Evolutionary conservation across 2,329 filamentous ascomycete genomes (phyloP).

Genomic region (Neonectria ditissima): DNA sequence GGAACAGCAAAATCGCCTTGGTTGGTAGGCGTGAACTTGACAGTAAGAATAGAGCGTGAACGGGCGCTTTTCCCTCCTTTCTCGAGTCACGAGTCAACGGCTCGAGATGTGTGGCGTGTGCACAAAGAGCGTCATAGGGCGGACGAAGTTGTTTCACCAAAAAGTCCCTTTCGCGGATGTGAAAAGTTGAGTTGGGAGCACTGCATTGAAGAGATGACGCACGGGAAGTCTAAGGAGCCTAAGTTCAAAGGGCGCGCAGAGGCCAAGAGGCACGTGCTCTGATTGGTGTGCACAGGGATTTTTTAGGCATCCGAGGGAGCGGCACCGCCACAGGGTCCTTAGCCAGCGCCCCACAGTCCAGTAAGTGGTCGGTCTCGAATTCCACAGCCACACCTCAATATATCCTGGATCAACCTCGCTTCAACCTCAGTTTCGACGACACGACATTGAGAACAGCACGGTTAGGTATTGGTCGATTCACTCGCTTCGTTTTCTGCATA

Average conservation of each 20-base stretch:
- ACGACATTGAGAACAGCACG: conserved; percentile 5
- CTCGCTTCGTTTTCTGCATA: background rate
- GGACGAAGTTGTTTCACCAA: background rate
- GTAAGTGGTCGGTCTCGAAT: conserved; percentile 10
- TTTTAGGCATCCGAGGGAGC: conserved; percentile 16
- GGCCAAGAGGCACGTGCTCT: conserved; percentile 29
- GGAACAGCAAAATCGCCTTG: background rate
- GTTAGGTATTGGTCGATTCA: background rate
- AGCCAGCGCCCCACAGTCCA: conserved; percentile 1
- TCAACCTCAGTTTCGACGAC: conserved; percentile 36
- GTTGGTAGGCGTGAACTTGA: background rate
- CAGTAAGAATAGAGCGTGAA: conserved; percentile 1
- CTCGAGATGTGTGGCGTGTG: background rate
- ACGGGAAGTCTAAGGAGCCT: conserved; percentile 12
- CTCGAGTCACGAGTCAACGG: conserved; percentile 6
- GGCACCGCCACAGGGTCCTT: conserved; percentile 16
- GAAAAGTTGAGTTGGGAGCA: conserved; percentile 14
- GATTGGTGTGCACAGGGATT: conserved; percentile 26
- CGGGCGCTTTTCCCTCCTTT: conserved; percentile 1
- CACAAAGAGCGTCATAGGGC: conserved; percentile 1
- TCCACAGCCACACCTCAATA: conserved; percentile 38
- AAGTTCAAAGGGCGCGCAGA: conserved; percentile 11
- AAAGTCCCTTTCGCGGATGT: background rate
- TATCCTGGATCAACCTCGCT: conserved; percentile 32
- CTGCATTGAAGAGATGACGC: conserved; percentile 23